Percentiles rank a stretch among this genome's conserved stretches.
Evolutionary conservation across 1,284 basidiomycete genomes (phyloP).

Genomic region (Tilletia walkeri): DNA sequence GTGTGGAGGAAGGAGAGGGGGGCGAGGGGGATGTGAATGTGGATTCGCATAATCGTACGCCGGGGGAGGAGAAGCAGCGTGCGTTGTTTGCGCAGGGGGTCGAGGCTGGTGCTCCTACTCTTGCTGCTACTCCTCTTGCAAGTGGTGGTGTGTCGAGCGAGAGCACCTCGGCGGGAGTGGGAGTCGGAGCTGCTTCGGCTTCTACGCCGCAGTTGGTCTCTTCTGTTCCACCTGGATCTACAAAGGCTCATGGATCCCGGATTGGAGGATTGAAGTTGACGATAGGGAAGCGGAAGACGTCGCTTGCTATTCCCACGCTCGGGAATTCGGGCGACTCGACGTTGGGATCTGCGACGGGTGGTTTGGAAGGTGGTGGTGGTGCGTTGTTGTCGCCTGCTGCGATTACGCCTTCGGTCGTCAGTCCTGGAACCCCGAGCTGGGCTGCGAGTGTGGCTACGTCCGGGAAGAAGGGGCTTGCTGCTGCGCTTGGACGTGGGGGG

Average conservation of each 20-base stretch:
- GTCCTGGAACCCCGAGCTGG: neutral
- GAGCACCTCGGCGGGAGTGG: neutral
- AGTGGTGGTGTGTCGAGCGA: neutral
- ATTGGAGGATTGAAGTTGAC: constrained; percentile 12
- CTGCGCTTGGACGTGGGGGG: constrained; percentile 3
- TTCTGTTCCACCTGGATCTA: neutral
- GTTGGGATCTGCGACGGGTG: neutral
- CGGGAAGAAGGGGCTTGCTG: constrained; percentile 11
- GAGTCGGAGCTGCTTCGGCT: neutral
- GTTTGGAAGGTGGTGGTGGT: neutral
- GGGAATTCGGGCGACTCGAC: neutral
- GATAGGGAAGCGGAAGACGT: constrained; percentile 13
- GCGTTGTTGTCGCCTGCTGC: neutral
- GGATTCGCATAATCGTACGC: neutral
- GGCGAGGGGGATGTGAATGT: neutral
- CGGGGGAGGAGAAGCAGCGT: constrained; percentile 1
- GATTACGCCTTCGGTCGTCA: neutral
- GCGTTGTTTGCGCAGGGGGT: constrained; percentile 4
- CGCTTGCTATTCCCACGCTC: constrained; percentile 3
- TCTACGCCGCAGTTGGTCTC: neutral
- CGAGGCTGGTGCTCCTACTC: neutral
- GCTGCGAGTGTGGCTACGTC: neutral
- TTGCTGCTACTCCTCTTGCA: too few relatives aligned
- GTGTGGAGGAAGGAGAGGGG: too few relatives aligned
- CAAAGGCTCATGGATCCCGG: neutral